Percentiles rank a stretch among this genome's conserved stretches.
These are phyloP conservation scores for Leccinum obscurum DNA, from an alignment of 768 basidiomycete species.

Conservation along the genomic window DNA sequence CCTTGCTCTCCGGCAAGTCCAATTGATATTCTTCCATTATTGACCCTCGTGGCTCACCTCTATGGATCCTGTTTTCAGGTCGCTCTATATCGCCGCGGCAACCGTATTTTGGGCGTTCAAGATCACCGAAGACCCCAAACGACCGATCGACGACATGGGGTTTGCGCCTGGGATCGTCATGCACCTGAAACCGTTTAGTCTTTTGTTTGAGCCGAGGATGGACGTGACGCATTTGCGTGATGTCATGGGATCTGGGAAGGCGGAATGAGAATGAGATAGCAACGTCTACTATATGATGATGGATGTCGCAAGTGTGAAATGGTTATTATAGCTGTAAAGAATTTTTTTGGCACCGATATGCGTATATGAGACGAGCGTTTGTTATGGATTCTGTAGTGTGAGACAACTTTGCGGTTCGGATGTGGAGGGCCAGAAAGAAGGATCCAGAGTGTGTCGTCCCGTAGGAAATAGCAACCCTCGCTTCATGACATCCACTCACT, in stretches of 20 bases:
- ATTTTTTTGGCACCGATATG: too few relatives aligned
- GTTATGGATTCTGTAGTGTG: too few relatives aligned
- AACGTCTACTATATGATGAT: not conserved
- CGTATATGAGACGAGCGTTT: too few relatives aligned
- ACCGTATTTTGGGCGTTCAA: constrained; percentile 65
- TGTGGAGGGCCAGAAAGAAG: too few relatives aligned
- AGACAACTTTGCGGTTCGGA: too few relatives aligned
- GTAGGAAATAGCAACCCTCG: too few relatives aligned
- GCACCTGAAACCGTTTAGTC: constrained; percentile 61
- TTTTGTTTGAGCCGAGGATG: constrained; percentile 51
- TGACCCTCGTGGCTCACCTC: not conserved
- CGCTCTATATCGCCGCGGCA: constrained; percentile 62
- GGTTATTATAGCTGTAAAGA: too few relatives aligned
- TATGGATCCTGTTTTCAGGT: constrained; percentile 35
- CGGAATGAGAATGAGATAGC: not conserved
- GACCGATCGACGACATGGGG: constrained; percentile 59
- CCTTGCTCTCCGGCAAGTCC: constrained; percentile 24
- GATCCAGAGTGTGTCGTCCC: too few relatives aligned
- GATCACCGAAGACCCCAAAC: constrained; percentile 44
- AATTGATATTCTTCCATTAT: not conserved
- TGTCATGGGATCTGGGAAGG: constrained; percentile 5
- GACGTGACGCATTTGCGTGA: constrained; percentile 16
- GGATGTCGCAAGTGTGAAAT: too few relatives aligned
- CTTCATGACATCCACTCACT: too few relatives aligned
- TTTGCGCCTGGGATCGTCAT: constrained; percentile 65